These are phyloP conservation scores for Fusarium protoensiforme DNA, from an alignment of 2,329 filamentous ascomycete species.

Conservation along the genomic window DNA sequence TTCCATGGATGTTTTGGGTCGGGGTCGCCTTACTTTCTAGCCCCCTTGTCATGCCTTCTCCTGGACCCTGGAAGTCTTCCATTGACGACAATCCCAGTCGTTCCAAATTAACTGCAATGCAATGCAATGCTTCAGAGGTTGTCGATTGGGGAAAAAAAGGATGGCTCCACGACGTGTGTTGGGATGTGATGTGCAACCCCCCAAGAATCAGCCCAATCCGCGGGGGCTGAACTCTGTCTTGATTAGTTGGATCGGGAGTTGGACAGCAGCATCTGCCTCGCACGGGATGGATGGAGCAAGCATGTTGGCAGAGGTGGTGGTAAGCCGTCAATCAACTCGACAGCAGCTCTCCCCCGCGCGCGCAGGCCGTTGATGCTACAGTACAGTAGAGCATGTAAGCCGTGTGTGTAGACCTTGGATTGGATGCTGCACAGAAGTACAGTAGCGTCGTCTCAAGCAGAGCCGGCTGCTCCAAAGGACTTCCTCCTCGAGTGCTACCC, in stretches of 20 bases:
- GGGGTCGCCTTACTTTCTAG: conserved; percentile 9
- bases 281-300: background rate
- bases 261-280: conserved; percentile 21
- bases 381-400: background rate
- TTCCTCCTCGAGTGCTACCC: background rate
- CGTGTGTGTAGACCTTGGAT: background rate
- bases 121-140: background rate
- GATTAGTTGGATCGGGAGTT: conserved; percentile 36
- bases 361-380: conserved; percentile 25
- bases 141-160: background rate
- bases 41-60: background rate
- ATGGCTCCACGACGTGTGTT: background rate
- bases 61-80: background rate
- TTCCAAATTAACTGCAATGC: conserved; percentile 5
- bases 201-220: conserved; percentile 18
- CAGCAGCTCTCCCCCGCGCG: conserved; percentile 13
- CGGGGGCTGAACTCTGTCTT: conserved; percentile 37
- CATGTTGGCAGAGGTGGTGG: conserved; percentile 4
- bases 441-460: conserved; percentile 10
- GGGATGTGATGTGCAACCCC: background rate
- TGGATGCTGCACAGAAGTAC: background rate
- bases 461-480: background rate
- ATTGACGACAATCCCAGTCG: background rate
- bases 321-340: conserved; percentile 3
- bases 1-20: background rate